Base-by-base conservation (phyloP, 179 eudicot genomes). In the Beta lomatogona region DNA sequence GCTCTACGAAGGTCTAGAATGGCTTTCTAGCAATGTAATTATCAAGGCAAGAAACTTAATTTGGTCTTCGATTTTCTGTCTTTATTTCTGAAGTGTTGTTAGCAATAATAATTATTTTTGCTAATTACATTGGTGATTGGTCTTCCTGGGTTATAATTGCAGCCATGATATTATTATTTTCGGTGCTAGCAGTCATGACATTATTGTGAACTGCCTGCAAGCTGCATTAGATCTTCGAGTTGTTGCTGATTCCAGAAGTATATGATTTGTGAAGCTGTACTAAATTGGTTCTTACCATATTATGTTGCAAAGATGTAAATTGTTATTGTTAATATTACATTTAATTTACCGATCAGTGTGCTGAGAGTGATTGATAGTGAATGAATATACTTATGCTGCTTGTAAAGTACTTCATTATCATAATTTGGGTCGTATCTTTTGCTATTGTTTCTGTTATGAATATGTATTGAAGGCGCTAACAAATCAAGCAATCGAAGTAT, bases 1-100 rank as follows among this genome's bases (percentile, higher is more conserved):
- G 50, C 83, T 85, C 18, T 82, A 82, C 28, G 87, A 85, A 79
- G 87, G 85, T 15, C 77, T 85, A 25, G 87, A 85, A 54, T 85
- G 87, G 87, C 85, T 85, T 64, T 68, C 82, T 19, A 79, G 57
- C 80, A 85, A 76, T 53, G 71, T 85, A 70, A 61, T 58, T n/a
- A 79, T 10, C 80, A 79, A 78, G 82, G 82, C 65, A 74, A 58
- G 71, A 46, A 13, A 4, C 28, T 12, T 5, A 13, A 4, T 50
- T 12, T 5, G 41, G 8, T 72, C 31, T 13, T 54, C 8, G 46
- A 80, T 22, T 41, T 78, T 65, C 60, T 9, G 19, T 55, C 59
- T 16, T 58, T 53, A 44, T 64, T 31, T 19, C 61, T 14, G 2
- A 61, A 61, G 4, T 8, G 14, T 6, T 12, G 45, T 21, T 16